Percentiles rank a stretch among this genome's conserved stretches.
phyloP scores from a whole-genome alignment of 148 eudicot genomes.

The Nepenthes mirabilis region DNA sequence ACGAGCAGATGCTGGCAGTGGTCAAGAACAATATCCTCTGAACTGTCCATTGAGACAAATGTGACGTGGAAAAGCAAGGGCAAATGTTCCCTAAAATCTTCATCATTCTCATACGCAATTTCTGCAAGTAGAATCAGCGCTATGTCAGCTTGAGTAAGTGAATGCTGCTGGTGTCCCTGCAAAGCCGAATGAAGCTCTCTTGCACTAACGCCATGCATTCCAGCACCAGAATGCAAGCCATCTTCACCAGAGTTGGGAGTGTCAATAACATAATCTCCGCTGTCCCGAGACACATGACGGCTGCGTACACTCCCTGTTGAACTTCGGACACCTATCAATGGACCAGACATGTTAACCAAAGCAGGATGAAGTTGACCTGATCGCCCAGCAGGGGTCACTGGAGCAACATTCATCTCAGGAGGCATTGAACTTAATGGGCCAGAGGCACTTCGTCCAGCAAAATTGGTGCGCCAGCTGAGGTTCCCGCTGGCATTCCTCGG shows the following conservation, averaged over 20 bases:
- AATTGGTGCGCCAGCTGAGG: constrained; percentile 90
- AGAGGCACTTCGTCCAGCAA: constrained; percentile 90
- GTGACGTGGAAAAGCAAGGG: constrained; percentile 94
- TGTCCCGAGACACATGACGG: constrained; percentile 95
- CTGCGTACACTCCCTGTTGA: constrained; percentile 93
- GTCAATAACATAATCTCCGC: constrained; percentile 94
- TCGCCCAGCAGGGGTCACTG: constrained; percentile 71
- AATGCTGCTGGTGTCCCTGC: constrained; percentile 97
- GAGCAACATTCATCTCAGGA: constrained; percentile 77
- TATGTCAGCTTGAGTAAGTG: constrained; percentile 92
- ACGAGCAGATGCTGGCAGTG: constrained; percentile 98
- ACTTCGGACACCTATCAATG: constrained; percentile 92
- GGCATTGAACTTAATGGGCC: constrained; percentile 95
- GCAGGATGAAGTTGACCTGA: constrained; percentile 96
- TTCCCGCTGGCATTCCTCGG: constrained; percentile 81
- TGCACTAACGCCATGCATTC: constrained; percentile 65
- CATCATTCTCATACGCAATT: constrained; percentile 97
- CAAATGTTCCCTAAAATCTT: constrained; percentile 91
- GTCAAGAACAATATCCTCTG: constrained; percentile 95
- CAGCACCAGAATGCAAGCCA: constrained; percentile 51
- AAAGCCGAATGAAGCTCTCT: constrained; percentile 97
- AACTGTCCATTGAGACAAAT: constrained; percentile 97
- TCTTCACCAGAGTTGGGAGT: constrained; percentile 97
- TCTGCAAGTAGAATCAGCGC: constrained; percentile 93
- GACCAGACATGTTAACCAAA: constrained; percentile 95